Evolutionary conservation across 2,329 filamentous ascomycete species (phyloP).

Genomic region (Trichoderma koningii): DNA sequence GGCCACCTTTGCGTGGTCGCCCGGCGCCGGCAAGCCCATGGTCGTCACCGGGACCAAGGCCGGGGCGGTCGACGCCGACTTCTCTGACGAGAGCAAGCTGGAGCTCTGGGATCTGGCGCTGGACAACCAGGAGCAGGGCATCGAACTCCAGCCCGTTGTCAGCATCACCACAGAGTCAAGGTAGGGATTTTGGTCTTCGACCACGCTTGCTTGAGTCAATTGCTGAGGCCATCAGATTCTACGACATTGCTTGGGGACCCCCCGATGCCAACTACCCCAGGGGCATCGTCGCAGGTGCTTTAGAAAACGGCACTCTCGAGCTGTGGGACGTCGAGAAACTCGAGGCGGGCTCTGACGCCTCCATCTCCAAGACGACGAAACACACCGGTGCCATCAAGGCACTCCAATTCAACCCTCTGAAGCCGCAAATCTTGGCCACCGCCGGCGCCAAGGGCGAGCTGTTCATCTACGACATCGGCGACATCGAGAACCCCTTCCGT

Average conservation of each 20-base stretch:
- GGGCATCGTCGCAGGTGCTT: constrained; percentile 90
- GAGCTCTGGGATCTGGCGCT: constrained; percentile 94
- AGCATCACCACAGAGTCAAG: constrained; percentile 87
- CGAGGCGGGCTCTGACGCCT: constrained; percentile 65
- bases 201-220: neutral
- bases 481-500: constrained; percentile 83
- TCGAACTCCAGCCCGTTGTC: constrained; percentile 82
- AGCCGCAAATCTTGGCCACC: constrained; percentile 87
- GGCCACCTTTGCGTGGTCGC: constrained; percentile 96
- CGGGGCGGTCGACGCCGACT: constrained; percentile 93
- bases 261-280: constrained; percentile 75
- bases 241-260: constrained; percentile 93
- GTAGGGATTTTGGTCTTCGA: constrained; percentile 49
- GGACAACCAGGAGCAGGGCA: constrained; percentile 71
- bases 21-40: constrained; percentile 74
- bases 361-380: constrained; percentile 83
- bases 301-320: constrained; percentile 92
- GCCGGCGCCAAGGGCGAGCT: constrained; percentile 94
- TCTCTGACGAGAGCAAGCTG: constrained; percentile 94
- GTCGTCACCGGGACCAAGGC: constrained; percentile 93
- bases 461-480: constrained; percentile 92
- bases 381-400: constrained; percentile 92
- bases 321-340: constrained; percentile 85
- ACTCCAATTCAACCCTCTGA: constrained; percentile 92
- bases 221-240: constrained; percentile 65